Conservation (phyloP, 1,139 yeast species). For the Blastobotrys capitulatus region DNA sequence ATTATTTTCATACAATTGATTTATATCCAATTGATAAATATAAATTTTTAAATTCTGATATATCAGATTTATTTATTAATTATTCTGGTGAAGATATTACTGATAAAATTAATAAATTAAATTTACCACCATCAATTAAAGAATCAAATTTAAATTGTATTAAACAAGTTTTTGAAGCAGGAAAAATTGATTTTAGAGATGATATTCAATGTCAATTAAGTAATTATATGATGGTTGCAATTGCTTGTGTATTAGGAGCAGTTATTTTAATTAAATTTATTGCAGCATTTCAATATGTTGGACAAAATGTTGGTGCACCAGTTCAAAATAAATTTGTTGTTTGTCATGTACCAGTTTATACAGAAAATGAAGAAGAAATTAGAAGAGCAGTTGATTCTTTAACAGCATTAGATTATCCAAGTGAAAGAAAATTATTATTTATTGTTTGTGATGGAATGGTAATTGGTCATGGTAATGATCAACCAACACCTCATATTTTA, state of each 20-base stretch:
- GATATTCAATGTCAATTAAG: conserved; percentile 33
- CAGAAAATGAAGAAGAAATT: conserved; percentile 82
- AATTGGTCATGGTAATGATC: conserved; percentile 60
- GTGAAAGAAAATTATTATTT: conserved; percentile 80
- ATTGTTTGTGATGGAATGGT: conserved; percentile 90
- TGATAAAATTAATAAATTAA: conserved; percentile 18
- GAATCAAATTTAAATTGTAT: conserved; percentile 27
- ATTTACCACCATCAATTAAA: conserved; percentile 18
- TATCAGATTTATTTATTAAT: conserved; percentile 25
- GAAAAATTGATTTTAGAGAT: conserved; percentile 33
- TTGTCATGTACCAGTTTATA: conserved; percentile 85
- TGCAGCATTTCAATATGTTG: conserved; percentile 34
- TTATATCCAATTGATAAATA: conserved; percentile 21
- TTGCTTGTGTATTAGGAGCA: conserved; percentile 31
- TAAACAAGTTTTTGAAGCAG: conserved; percentile 32
- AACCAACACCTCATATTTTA: conserved; percentile 31
- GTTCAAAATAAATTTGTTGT: conserved; percentile 39
- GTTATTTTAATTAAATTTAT: conserved; percentile 32
- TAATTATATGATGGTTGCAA: conserved; percentile 33
- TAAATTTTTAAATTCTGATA: conserved; percentile 28
- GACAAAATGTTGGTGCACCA: conserved; percentile 28
- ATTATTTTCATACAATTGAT: conserved; percentile 31
- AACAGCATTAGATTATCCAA: conserved; percentile 90
- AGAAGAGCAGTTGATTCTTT: conserved; percentile 86
- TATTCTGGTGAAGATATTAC: conserved; percentile 31